Percentiles rank a stretch among this genome's conserved stretches.
Conservation (phyloP, 805 yeast species). For the Saitoella complicata region DNA sequence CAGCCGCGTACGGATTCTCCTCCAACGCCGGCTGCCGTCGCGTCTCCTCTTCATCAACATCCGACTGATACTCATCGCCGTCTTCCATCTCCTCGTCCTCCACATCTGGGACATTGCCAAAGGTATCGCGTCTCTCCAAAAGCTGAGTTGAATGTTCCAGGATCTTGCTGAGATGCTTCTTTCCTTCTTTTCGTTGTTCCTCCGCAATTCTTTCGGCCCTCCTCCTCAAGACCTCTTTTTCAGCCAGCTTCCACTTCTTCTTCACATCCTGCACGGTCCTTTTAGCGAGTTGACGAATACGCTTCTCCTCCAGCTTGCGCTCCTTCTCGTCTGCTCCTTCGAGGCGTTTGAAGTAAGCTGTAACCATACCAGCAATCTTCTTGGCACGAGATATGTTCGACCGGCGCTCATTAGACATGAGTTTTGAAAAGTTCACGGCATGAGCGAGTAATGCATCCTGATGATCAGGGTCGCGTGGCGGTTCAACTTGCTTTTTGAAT, state of each 20-base stretch:
- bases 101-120: too few relatives aligned
- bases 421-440: conserved; percentile 51
- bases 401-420: conserved; percentile 49
- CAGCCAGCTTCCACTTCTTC: conserved; percentile 82
- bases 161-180: conserved; percentile 74
- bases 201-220: conserved; percentile 52
- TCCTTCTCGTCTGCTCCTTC: conserved; percentile 80
- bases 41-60: too few relatives aligned
- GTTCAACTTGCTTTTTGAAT: conserved; percentile 30
- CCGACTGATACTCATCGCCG: too few relatives aligned
- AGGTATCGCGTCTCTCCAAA: conserved; percentile 25
- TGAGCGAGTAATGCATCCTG: conserved; percentile 65
- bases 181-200: conserved; percentile 62
- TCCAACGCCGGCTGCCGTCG: too few relatives aligned
- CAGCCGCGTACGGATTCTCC: conserved; percentile 2
- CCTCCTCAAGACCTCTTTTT: conserved; percentile 49
- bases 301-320: conserved; percentile 57
- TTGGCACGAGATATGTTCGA: conserved; percentile 51
- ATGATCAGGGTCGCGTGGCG: conserved; percentile 35
- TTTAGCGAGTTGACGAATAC: conserved; percentile 54
- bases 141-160: conserved; percentile 81
- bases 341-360: conserved; percentile 68
- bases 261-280: conserved; percentile 70
- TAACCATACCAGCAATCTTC: conserved; percentile 67
- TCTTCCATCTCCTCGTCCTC: too few relatives aligned